Percentiles rank a stretch among this genome's conserved stretches.
These are phyloP conservation scores for Gautieria morchelliformis DNA, from an alignment of 768 basidiomycete genomes.

Conservation along the genomic window DNA sequence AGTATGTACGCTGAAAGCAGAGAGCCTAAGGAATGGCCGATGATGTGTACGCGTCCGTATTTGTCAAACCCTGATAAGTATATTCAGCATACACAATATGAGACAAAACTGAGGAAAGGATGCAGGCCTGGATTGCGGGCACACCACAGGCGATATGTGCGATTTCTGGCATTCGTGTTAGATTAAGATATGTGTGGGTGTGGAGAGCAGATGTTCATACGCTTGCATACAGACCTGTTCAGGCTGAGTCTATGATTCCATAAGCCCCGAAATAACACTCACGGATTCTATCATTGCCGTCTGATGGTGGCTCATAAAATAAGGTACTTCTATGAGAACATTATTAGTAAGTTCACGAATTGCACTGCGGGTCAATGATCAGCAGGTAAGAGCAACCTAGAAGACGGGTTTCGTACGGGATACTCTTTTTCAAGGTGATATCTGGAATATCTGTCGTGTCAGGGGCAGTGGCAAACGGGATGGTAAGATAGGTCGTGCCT, in stretches of 20 bases:
- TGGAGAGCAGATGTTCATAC: conserved; percentile 3
- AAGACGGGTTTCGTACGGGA: conserved; percentile 21
- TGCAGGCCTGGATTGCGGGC: conserved; percentile 27
- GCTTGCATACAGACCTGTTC: conserved; percentile 25
- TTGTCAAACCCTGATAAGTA: conserved; percentile 2
- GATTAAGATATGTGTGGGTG: background rate
- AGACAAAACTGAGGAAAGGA: background rate
- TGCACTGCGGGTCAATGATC: conserved; percentile 6
- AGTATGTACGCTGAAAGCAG: conserved; percentile 31
- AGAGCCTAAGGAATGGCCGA: conserved; percentile 34
- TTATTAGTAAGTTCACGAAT: conserved; percentile 33
- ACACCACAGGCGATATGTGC: conserved; percentile 32
- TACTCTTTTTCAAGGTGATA: conserved; percentile 32
- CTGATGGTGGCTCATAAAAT: conserved; percentile 35
- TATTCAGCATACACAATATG: background rate
- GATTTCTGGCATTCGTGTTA: conserved; percentile 19
- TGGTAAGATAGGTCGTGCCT: conserved; percentile 9
- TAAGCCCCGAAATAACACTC: background rate
- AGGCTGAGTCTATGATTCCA: background rate
- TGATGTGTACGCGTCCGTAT: conserved; percentile 21
- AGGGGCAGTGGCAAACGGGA: background rate
- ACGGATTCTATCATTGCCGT: conserved; percentile 34
- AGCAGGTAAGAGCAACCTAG: background rate
- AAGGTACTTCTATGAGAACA: conserved; percentile 31
- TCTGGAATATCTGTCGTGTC: conserved; percentile 14